Evolutionary conservation across 2,329 filamentous ascomycete species (phyloP).

Genomic region (Didymella arachidicola): DNA sequence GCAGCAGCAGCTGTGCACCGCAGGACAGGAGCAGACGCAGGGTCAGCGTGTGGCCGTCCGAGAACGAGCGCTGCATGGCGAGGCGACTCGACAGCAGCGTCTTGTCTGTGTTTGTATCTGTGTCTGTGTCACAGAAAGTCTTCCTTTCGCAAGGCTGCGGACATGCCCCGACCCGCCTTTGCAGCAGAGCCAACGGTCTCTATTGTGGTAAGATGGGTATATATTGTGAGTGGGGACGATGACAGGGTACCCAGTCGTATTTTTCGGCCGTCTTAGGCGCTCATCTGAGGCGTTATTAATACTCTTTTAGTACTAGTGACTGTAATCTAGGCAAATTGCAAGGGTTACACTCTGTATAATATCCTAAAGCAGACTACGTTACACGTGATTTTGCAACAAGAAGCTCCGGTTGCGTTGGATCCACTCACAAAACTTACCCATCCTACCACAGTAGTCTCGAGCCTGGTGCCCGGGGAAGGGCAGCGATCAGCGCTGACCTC

Average conservation of each 20-base stretch:
- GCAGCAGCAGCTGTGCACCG: constrained; percentile 10
- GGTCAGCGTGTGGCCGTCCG: constrained; percentile 8
- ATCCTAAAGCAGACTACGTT: too few relatives aligned
- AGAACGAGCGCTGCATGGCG: constrained; percentile 11
- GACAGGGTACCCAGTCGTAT: too few relatives aligned
- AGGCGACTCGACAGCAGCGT: constrained; percentile 16
- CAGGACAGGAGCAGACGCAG: neutral
- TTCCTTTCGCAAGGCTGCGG: constrained; percentile 14
- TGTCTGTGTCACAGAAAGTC: constrained; percentile 11
- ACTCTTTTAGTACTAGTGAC: too few relatives aligned
- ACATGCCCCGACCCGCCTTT: constrained; percentile 16
- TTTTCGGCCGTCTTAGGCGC: too few relatives aligned
- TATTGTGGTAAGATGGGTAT: too few relatives aligned
- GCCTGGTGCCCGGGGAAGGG: constrained; percentile 12
- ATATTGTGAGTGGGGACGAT: too few relatives aligned
- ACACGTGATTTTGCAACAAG: too few relatives aligned
- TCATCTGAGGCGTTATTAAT: too few relatives aligned
- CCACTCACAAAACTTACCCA: too few relatives aligned
- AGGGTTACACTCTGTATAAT: too few relatives aligned
- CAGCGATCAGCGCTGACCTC: constrained; percentile 12
- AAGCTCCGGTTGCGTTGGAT: too few relatives aligned
- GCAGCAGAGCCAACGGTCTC: constrained; percentile 19
- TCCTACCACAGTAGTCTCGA: neutral
- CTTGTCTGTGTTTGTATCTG: neutral
- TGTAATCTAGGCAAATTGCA: too few relatives aligned